Conservation (phyloP, 148 eudicot genomes). For the Chenopodium formosanum region DNA sequence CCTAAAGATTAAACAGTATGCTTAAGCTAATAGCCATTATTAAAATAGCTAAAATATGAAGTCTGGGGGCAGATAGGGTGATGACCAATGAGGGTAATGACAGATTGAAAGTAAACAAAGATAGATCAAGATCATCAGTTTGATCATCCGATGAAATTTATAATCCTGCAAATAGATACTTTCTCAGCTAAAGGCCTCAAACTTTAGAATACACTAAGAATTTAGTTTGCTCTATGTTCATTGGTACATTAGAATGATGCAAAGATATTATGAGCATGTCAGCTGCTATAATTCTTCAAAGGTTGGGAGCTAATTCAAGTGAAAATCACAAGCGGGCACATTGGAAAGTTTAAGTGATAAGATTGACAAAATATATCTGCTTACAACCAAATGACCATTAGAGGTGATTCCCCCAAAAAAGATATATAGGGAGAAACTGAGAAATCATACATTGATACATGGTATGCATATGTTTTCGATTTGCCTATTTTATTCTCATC, state of each 20-base stretch:
- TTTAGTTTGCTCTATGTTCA: not conserved
- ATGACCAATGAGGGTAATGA: not conserved
- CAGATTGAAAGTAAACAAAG: not conserved
- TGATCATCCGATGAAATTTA: not conserved
- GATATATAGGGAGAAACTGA: not conserved
- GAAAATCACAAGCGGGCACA: not conserved
- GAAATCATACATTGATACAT: not conserved
- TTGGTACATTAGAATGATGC: not conserved
- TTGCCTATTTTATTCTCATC: not conserved
- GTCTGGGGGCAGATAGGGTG: not conserved
- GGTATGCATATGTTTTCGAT: not conserved
- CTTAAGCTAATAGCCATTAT: not conserved
- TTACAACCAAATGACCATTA: not conserved
- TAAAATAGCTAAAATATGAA: no score
- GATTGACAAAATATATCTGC: not conserved
- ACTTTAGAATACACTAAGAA: not conserved
- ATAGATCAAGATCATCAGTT: not conserved
- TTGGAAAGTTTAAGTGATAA: not conserved
- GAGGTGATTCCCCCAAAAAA: no score
- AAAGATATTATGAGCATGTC: not conserved
- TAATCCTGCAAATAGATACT: not conserved
- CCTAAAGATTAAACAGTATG: not conserved
- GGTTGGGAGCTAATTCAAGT: not conserved
- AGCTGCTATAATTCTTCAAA: not conserved
- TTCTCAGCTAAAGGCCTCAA: not conserved